Percentiles rank a stretch among this genome's conserved stretches.
phyloP scores from a whole-genome alignment of 1,139 yeast species.

The Trichomonascaceae sp. region DNA sequence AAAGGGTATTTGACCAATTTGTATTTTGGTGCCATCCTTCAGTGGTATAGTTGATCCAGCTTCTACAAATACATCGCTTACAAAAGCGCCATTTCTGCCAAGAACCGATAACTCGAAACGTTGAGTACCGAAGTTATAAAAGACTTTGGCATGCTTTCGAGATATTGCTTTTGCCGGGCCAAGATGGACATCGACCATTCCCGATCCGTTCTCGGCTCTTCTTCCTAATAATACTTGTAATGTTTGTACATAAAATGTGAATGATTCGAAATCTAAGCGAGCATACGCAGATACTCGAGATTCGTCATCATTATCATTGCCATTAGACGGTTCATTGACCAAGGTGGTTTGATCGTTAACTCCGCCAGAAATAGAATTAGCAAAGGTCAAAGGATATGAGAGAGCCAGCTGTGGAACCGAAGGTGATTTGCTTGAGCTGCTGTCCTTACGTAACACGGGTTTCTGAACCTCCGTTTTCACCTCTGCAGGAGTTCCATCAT shows the following conservation, averaged over 20 bases:
- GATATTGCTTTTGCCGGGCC: conserved; percentile 90
- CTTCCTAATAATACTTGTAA: conserved; percentile 89
- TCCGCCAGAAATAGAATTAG: conserved; percentile 13
- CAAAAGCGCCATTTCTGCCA: conserved; percentile 95
- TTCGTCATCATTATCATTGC: conserved; percentile 19
- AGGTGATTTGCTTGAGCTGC: conserved; percentile 10
- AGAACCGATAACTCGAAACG: conserved; percentile 82
- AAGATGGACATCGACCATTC: conserved; percentile 82
- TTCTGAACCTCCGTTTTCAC: conserved; percentile 14
- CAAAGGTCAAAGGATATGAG: conserved; percentile 20
- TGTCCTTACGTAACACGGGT: conserved; percentile 9
- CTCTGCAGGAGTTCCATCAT: conserved; percentile 10
- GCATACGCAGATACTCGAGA: conserved; percentile 88
- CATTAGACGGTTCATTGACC: conserved; percentile 7
- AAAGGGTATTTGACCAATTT: conserved; percentile 88
- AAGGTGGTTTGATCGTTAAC: conserved; percentile 5
- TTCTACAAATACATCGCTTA: conserved; percentile 81
- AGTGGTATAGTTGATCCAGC: conserved; percentile 86
- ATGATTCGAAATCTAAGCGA: conserved; percentile 83
- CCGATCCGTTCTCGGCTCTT: conserved; percentile 60
- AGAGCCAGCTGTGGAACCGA: conserved; percentile 14
- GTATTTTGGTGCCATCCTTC: conserved; percentile 69
- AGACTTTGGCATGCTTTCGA: conserved; percentile 87
- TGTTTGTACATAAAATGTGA: conserved; percentile 92
- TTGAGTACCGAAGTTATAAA: conserved; percentile 92